These are phyloP conservation scores for Thymus quinquecostatus DNA, from an alignment of 257 asterid genomes.

Conservation along the genomic window DNA sequence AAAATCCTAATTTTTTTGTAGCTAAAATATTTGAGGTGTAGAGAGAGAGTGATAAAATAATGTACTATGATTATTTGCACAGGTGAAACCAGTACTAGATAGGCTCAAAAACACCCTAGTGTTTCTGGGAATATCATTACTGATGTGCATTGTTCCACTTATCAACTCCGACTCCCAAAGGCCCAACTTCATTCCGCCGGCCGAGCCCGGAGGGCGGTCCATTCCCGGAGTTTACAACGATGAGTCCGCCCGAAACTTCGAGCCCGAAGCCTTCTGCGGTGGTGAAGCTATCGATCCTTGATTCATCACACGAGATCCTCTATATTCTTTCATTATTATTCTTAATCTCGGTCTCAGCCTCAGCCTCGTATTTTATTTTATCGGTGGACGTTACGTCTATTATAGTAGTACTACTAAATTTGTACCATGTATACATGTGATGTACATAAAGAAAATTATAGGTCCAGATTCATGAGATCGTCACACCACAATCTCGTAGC, in stretches of 20 bases:
- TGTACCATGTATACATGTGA: too few species aligned
- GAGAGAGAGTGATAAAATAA: too few species aligned
- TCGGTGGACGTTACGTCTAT: too few species aligned
- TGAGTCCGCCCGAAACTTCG: slow-evolving; percentile 81
- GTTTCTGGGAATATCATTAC: slow-evolving; percentile 70
- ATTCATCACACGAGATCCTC: not conserved
- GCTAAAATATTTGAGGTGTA: too few species aligned
- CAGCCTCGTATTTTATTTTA: too few species aligned
- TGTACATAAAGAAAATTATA: too few species aligned
- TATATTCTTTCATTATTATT: not conserved
- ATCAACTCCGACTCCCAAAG: slow-evolving; percentile 41
- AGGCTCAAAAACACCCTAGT: slow-evolving; percentile 79
- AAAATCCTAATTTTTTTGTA: too few species aligned
- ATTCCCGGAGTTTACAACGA: slow-evolving; percentile 82
- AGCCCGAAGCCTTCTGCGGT: slow-evolving; percentile 88
- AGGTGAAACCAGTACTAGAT: slow-evolving; percentile 84
- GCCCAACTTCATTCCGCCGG: slow-evolving; percentile 28
- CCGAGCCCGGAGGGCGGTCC: slow-evolving; percentile 62
- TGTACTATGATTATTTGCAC: not conserved
- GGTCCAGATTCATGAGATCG: too few species aligned
- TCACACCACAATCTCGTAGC: too few species aligned
- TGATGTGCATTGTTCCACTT: slow-evolving; percentile 52
- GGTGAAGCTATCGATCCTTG: slow-evolving; percentile 55
- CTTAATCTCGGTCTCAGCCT: too few species aligned
- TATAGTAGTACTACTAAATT: too few species aligned